These are phyloP conservation scores for Dictyostelium citrinum DNA, from an alignment of 78 protist genomes.

Conservation along the genomic window DNA sequence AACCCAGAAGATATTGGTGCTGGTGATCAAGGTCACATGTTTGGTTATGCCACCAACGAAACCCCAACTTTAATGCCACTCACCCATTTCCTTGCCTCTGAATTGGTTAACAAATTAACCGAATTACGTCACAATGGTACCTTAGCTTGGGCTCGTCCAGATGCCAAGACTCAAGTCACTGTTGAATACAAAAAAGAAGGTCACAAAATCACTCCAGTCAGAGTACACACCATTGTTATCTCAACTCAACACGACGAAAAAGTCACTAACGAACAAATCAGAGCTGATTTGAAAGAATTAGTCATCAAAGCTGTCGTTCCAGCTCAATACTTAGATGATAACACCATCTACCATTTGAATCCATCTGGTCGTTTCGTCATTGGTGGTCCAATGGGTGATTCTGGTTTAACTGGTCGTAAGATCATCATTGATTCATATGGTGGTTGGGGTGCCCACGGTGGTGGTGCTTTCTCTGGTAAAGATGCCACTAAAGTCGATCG, in stretches of 20 bases:
- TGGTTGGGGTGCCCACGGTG: conserved; percentile 99
- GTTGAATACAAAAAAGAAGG: conserved; percentile 95
- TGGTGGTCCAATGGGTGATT: conserved; percentile 99
- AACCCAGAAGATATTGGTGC: conserved; percentile 97
- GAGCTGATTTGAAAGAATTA: conserved; percentile 88
- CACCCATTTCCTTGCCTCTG: conserved; percentile 94
- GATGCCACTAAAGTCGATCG: conserved; percentile 99
- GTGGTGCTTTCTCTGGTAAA: conserved; percentile 99
- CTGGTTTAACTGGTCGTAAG: conserved; percentile 99
- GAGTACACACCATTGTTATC: conserved; percentile 98
- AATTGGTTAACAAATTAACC: conserved; percentile 91
- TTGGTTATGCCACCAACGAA: conserved; percentile 99
- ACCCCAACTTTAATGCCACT: conserved; percentile 97
- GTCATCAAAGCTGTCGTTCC: conserved; percentile 95
- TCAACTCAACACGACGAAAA: conserved; percentile 99
- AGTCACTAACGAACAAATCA: conserved; percentile 92
- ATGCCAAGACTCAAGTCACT: conserved; percentile 99
- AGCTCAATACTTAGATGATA: conserved; percentile 92
- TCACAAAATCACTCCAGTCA: conserved; percentile 90
- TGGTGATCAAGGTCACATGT: conserved; percentile 99
- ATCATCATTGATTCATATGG: conserved; percentile 99
- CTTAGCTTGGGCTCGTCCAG: conserved; percentile 98
- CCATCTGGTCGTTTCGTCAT: conserved; percentile 99
- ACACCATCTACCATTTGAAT: conserved; percentile 98
- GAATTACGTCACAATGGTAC: conserved; percentile 94